Evolutionary conservation across 495 filamentous ascomycete species (phyloP), one percentile per base, ranked within the genome.

Genomic region (Penicillium samsonianum): DNA sequence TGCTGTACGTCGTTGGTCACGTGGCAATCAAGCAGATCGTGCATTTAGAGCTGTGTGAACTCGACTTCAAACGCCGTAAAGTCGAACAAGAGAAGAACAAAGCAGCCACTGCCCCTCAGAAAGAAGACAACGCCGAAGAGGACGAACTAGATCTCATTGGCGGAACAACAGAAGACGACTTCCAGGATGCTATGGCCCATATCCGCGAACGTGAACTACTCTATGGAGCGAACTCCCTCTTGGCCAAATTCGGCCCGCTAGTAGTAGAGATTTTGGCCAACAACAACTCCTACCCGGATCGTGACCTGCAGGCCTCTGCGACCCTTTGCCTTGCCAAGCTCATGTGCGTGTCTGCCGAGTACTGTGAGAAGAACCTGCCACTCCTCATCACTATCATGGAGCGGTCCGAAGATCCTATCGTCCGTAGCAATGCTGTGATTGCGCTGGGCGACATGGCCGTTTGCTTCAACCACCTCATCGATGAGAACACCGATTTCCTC

Each of bases 21-120:
- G 90, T 97, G 56, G 92, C 93, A 28, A 91, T 98, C 74, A 98
- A 98, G 71, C 94, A 99, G 65, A 99, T 98, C 57, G 94, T 99
- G n/a, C 95, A 99, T 70, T 80, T 99, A n/a, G 94, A 99, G 61
- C 81, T 98, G 2, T 92, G 91, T 72, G 94, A 99, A 67, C 82
- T 92, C 37, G 94, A 99, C 70, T 99, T 99, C 74, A 99, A 99
- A 74, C 84, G 92, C 25, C 82, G 92, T 53, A 99, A 98, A 74
- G 90, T 89, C 14, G 94, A 96, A 62, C 91, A 92, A 58, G 94
- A 98, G 70, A 96, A 93, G 73, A 87, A 78, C 44, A 87, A 88
- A 75, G 77, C 78, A 55, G 81, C 80, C 55, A 54, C 73, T 10
- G 71, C 80, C 9, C 64, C 77, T 5, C 69, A 76, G 4, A 72